Evolutionary conservation across 495 filamentous ascomycete species (phyloP).

Genomic region (Penicillium parvum): DNA sequence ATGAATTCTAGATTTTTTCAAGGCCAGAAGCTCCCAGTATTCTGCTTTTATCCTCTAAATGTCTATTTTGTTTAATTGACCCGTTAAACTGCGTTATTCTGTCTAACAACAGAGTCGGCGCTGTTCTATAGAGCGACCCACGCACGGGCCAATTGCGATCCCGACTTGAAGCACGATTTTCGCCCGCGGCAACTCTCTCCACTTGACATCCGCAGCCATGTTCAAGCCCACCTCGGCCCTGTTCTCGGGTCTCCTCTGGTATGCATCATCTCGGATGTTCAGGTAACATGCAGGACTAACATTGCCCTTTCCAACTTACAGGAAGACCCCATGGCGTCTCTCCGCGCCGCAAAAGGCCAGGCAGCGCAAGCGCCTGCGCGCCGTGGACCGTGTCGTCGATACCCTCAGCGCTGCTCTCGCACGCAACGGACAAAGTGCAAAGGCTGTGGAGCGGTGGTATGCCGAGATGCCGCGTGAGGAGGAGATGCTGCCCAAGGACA

Average conservation of each 20-base stretch:
- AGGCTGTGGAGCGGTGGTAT: conserved; percentile 82
- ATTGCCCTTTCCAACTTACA: conserved; percentile 29
- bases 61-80: background rate
- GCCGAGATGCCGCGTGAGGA: conserved; percentile 90
- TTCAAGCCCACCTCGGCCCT: conserved; percentile 76
- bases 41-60: too few relatives aligned
- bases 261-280: conserved; percentile 15
- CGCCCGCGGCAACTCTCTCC: conserved; percentile 10
- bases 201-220: conserved; percentile 25
- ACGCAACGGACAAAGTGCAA: conserved; percentile 63
- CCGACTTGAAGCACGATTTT: conserved; percentile 30
- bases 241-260: conserved; percentile 82
- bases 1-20: too few relatives aligned
- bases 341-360: conserved; percentile 85
- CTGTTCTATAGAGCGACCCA: conserved; percentile 6
- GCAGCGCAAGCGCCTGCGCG: conserved; percentile 78
- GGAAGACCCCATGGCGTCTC: conserved; percentile 98
- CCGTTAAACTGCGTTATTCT: background rate
- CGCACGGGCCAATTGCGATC: conserved; percentile 27
- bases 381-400: conserved; percentile 78
- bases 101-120: background rate
- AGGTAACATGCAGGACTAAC: conserved; percentile 9
- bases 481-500: conserved; percentile 95
- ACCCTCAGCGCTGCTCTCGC: conserved; percentile 69
- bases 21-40: too few relatives aligned